A percentile compares a stretch with the other conserved stretches of the same genome.
phyloP scores from a whole-genome alignment of 1,139 yeast genomes.

The Kodamaea arcana region DNA sequence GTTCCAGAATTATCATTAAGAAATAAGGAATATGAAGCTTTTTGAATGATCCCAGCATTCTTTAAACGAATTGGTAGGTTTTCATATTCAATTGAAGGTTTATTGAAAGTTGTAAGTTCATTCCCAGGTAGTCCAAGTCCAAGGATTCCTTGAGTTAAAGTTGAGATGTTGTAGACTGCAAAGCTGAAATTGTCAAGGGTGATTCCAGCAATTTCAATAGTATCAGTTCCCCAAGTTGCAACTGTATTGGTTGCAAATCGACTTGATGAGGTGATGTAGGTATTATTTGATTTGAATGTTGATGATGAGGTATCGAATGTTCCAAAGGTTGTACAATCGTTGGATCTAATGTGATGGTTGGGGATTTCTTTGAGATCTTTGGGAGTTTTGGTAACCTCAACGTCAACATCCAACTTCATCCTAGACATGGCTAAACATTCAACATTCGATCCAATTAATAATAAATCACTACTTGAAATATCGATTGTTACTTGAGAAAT shows the following conservation, averaged over 20 bases:
- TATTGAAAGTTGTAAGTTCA: conserved; percentile 34
- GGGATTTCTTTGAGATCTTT: too few species aligned
- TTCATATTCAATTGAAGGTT: conserved; percentile 31
- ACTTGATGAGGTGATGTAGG: conserved; percentile 39
- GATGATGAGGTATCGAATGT: conserved; percentile 35
- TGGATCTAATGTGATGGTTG: too few species aligned
- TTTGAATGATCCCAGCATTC: conserved; percentile 45
- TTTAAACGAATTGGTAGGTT: conserved; percentile 58
- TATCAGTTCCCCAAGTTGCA: conserved; percentile 57
- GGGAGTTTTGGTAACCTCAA: too few species aligned
- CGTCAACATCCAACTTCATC: too few species aligned
- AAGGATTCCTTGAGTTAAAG: conserved; percentile 44
- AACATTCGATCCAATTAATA: too few species aligned
- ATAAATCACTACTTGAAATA: too few species aligned
- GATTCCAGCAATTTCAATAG: conserved; percentile 34
- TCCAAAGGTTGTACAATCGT: conserved; percentile 35
- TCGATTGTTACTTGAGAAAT: too few species aligned
- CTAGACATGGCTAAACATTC: too few species aligned
- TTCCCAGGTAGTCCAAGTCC: conserved; percentile 55
- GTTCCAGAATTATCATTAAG: conserved; percentile 30
- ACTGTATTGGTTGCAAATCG: conserved; percentile 58
- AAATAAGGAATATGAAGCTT: conserved; percentile 48
- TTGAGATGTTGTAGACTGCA: conserved; percentile 46
- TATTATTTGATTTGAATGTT: conserved; percentile 27
- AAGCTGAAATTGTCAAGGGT: conserved; percentile 45